A percentile compares a stretch with the other conserved stretches of the same genome.
Conservation (phyloP, 179 eudicot species). For the Nepenthes alata region DNA sequence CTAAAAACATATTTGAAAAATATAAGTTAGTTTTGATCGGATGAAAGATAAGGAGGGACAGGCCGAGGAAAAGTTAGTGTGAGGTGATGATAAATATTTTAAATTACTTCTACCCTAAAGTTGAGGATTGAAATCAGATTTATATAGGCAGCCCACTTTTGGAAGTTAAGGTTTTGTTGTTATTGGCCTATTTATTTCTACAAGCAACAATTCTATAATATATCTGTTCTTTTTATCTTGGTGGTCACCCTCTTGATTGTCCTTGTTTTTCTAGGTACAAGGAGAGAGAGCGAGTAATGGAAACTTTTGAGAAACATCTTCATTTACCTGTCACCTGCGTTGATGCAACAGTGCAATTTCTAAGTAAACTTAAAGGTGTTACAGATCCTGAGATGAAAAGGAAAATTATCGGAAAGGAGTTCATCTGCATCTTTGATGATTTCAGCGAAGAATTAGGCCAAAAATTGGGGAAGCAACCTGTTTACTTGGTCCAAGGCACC, state of each 20-base stretch:
- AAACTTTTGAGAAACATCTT: conserved; percentile 72
- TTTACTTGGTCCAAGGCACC: conserved; percentile 90
- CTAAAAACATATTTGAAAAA: no score
- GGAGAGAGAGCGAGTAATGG: conserved; percentile 89
- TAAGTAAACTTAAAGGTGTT: conserved; percentile 78
- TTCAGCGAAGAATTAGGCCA: conserved; percentile 67
- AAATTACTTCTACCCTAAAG: not conserved
- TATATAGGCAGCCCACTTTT: no score
- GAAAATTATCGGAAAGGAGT: conserved; percentile 88
- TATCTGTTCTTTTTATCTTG: not conserved
- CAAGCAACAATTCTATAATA: not conserved
- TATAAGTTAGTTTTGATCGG: no score
- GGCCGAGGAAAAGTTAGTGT: not conserved
- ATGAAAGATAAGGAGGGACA: no score
- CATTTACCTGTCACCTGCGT: conserved; percentile 85
- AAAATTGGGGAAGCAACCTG: conserved; percentile 56
- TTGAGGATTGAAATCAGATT: no score
- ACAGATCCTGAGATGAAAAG: conserved; percentile 78
- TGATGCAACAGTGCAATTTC: conserved; percentile 74
- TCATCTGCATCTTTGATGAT: conserved; percentile 65
- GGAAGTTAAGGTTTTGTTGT: no score
- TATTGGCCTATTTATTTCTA: no score
- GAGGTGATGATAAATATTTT: not conserved
- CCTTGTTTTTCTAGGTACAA: conserved; percentile 40
- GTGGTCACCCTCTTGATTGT: not conserved